phyloP scores from a whole-genome alignment of 225 moss, liverwort and hornwort species.

The Pleurozium schreberi region DNA sequence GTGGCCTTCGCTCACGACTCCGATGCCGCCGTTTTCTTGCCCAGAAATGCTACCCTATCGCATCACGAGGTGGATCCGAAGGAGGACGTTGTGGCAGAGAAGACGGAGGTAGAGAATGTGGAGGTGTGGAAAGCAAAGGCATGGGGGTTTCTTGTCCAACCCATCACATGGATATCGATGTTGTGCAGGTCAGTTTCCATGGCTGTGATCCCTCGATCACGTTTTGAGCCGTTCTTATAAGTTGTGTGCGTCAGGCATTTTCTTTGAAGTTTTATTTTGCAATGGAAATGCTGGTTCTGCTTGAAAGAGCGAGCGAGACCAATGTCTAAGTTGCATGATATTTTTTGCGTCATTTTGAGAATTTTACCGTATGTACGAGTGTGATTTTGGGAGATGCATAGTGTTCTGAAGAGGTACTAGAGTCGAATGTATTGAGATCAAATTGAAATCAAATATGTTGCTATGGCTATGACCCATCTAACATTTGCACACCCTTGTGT shows the following conservation, averaged over 20 bases:
- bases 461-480: not conserved
- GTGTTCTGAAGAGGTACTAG: not conserved
- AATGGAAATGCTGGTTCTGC: not conserved
- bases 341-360: not conserved
- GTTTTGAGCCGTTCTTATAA: not conserved
- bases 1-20: slow-evolving; percentile 18
- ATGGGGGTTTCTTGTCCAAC: slow-evolving; percentile 26
- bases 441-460: not conserved
- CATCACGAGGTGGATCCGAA: slow-evolving; percentile 17
- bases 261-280: not conserved
- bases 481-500: not conserved
- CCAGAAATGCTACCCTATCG: slow-evolving; percentile 6
- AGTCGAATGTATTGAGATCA: not conserved
- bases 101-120: not conserved
- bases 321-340: not conserved
- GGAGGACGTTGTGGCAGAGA: not conserved
- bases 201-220: not conserved
- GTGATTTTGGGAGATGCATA: not conserved
- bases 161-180: slow-evolving; percentile 63
- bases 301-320: not conserved
- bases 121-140: not conserved
- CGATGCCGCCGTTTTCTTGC: slow-evolving; percentile 26
- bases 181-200: slow-evolving; percentile 31
- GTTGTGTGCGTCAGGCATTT: not conserved
- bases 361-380: not conserved